Evolutionary conservation across 768 basidiomycete genomes (phyloP).

Genomic region (Termitomyces sp.): DNA sequence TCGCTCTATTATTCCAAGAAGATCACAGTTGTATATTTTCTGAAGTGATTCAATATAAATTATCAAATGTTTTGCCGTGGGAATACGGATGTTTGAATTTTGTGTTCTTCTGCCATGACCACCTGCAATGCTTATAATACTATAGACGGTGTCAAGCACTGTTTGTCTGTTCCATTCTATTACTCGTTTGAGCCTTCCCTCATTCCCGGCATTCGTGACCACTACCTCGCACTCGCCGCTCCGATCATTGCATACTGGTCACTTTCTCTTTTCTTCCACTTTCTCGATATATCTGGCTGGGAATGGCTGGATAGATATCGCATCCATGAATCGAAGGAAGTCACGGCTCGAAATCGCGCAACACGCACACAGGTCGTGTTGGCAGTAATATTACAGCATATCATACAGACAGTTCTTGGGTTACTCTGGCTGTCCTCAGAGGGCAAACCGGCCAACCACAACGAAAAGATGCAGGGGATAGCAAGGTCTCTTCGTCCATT

Average conservation of each 20-base stretch:
- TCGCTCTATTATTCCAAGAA: constrained; percentile 13
- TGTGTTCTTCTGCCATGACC: constrained; percentile 22
- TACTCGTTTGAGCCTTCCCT: constrained; percentile 39
- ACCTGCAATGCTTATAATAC: constrained; percentile 21
- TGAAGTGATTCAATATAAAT: constrained; percentile 9
- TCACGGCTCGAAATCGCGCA: constrained; percentile 67
- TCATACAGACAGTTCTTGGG: constrained; percentile 76
- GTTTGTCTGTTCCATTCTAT: constrained; percentile 47
- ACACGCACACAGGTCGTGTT: constrained; percentile 64
- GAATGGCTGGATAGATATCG: constrained; percentile 77
- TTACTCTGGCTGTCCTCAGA: constrained; percentile 56
- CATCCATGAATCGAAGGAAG: constrained; percentile 84
- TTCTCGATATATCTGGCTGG: constrained; percentile 73
- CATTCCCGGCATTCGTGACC: constrained; percentile 61
- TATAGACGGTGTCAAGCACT: constrained; percentile 22
- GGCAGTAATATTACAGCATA: constrained; percentile 84
- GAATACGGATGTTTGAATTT: constrained; percentile 8
- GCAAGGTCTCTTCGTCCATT: constrained; percentile 33
- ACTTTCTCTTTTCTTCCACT: constrained; percentile 73
- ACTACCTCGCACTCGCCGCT: constrained; percentile 59
- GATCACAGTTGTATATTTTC: constrained; percentile 7
- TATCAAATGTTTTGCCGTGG: constrained; percentile 6
- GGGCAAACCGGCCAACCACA: constrained; percentile 28
- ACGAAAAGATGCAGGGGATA: constrained; percentile 35
- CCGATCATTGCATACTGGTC: constrained; percentile 86